Evolutionary conservation across 2,329 filamentous ascomycete genomes (phyloP), one percentile per base, ranked within the genome.

Genomic region (Diaporthe aspalathi): DNA sequence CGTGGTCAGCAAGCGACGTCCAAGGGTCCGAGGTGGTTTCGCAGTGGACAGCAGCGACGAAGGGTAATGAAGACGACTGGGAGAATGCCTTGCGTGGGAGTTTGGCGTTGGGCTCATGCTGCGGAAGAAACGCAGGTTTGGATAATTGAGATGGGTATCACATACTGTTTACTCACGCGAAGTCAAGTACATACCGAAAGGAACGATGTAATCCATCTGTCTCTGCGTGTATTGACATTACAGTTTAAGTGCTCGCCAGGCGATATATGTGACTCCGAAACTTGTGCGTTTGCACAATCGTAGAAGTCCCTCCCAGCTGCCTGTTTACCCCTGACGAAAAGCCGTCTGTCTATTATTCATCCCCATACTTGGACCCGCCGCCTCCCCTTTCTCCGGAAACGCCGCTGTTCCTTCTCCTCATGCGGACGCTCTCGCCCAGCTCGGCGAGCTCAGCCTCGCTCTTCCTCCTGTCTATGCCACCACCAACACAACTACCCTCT

Each of bases 371-470:
- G 71, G 67, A 70, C 14, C 75, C 76, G 6, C 66, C 75, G 17
- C 70, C 65, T 29, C 45, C 22, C 12, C 68, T 63, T 17, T 67
- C 71, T 57, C 70, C 38, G 20, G 38, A 57, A 20, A 72, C 67
- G 29, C 67, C 71, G 65, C 73, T 75, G 40, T 71, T 74, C 56
- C 73, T 73, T 57, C 69, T 70, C 66, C 73, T 67, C 70, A 67
- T 73, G 32, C 47, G 45, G 65, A 70, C 65, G 63, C 72, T 74
- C 73, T 81, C 77, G 7, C 81, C 82, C 62, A 79, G 76, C 76
- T 82, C 82, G 0, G 80, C 82, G 24, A 83, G 74, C 29, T 81
- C 77, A 71, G 81, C 80, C 35, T 79, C 79, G 52, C 77, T 79
- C 75, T 71, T 76, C 67, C 76, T 50, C 66, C 73, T 57, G 67